phyloP scores from a whole-genome alignment of 2,329 filamentous ascomycete genomes.

The Colletotrichum sp. region DNA sequence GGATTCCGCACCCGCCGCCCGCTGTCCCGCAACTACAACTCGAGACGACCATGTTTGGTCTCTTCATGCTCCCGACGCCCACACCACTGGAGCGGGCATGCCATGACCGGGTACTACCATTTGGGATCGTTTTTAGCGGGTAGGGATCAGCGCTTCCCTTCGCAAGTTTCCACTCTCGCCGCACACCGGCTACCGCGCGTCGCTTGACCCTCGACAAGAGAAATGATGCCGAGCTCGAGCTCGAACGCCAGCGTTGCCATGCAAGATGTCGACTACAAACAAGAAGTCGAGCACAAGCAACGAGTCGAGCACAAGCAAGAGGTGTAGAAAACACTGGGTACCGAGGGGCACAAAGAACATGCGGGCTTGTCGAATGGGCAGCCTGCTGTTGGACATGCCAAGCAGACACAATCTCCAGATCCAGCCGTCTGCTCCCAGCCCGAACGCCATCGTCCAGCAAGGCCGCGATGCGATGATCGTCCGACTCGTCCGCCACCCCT shows the following conservation, averaged over 20 bases:
- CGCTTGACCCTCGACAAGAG: too few species aligned
- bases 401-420: neutral
- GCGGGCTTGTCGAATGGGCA: neutral
- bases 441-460: neutral
- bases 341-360: neutral
- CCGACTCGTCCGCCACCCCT: neutral
- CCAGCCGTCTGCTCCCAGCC: neutral
- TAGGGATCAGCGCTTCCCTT: neutral
- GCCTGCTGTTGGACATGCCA: neutral
- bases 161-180: too few species aligned
- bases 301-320: neutral
- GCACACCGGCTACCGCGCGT: too few species aligned
- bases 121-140: neutral
- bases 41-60: neutral
- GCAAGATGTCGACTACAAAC: too few species aligned
- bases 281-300: too few species aligned
- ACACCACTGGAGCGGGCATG: neutral
- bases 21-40: neutral
- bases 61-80: neutral
- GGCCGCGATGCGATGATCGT: neutral
- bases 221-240: too few species aligned
- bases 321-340: too few species aligned
- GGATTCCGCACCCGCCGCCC: neutral
- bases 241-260: too few species aligned
- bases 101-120: rapidly evolving